Conservation (phyloP, 768 basidiomycete species). For the Xerocomellus amylosporus region DNA sequence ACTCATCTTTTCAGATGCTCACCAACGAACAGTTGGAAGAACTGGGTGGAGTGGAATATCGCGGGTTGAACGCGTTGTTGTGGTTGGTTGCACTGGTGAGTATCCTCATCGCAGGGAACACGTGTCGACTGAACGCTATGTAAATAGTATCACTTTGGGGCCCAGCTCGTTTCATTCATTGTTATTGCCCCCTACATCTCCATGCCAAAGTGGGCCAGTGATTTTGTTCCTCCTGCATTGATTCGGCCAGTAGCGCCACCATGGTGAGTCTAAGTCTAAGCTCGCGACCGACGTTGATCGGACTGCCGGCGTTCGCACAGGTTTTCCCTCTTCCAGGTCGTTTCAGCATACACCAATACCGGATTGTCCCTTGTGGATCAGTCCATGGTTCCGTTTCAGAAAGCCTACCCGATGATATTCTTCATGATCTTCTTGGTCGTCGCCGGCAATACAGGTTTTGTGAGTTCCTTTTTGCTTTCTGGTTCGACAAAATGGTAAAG, state of each 20-base stretch:
- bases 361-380: constrained; percentile 85
- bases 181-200: constrained; percentile 83
- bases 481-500: background rate
- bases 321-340: constrained; percentile 82
- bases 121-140: background rate
- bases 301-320: constrained; percentile 35
- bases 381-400: constrained; percentile 91
- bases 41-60: constrained; percentile 90
- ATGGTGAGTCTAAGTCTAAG: constrained; percentile 49
- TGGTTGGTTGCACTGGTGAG: constrained; percentile 78
- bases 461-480: constrained; percentile 44
- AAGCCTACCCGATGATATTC: constrained; percentile 77
- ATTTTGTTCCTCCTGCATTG: constrained; percentile 60
- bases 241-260: constrained; percentile 52
- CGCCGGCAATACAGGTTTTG: constrained; percentile 92
- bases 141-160: constrained; percentile 70
- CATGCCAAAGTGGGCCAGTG: constrained; percentile 51
- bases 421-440: constrained; percentile 72
- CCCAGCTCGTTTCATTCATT: constrained; percentile 66
- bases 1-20: constrained; percentile 67
- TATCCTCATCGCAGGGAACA: constrained; percentile 6
- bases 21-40: constrained; percentile 86
- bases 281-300: background rate
- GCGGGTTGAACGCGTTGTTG: constrained; percentile 73
- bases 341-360: constrained; percentile 86